Conservation (phyloP, 176 grass and related monocot genomes). For the Carex pumila region DNA sequence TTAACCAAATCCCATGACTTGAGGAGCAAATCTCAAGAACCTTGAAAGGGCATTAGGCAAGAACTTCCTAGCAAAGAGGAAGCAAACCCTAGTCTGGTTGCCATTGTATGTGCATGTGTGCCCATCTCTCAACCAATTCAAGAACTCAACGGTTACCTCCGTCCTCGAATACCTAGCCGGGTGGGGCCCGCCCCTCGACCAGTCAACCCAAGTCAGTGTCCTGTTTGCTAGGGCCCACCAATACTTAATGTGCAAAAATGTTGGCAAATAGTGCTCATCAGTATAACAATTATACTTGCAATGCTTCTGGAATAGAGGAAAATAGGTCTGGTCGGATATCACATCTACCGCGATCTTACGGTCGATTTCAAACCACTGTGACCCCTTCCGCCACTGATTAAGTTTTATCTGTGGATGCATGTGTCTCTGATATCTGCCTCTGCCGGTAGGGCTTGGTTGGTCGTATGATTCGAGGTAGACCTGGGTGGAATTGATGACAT, state of each 20-base stretch:
- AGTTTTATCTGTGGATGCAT: conserved; percentile 29
- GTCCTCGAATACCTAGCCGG: conserved; percentile 40
- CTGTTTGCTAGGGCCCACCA: neutral
- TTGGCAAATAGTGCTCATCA: conserved; percentile 71
- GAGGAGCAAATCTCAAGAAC: conserved; percentile 59
- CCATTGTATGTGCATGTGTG: conserved; percentile 47
- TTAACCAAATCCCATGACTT: conserved; percentile 57
- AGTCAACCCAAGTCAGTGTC: conserved; percentile 63
- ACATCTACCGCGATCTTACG: conserved; percentile 29
- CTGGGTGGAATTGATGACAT: conserved; percentile 49
- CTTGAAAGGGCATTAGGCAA: conserved; percentile 49
- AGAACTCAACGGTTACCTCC: conserved; percentile 50
- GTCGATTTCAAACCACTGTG: conserved; percentile 68
- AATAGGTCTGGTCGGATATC: conserved; percentile 37
- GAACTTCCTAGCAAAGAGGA: conserved; percentile 72
- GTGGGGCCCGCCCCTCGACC: conserved; percentile 55
- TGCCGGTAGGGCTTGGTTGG: conserved; percentile 16
- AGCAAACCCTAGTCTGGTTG: conserved; percentile 35
- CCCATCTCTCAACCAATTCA: conserved; percentile 37
- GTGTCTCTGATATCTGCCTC: conserved; percentile 36
- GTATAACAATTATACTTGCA: conserved; percentile 55
- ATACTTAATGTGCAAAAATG: conserved; percentile 26
- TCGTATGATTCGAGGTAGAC: conserved; percentile 50
- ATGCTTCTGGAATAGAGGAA: conserved; percentile 30
- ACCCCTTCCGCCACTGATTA: conserved; percentile 63